Conservation (phyloP, 352 stramenopile species). For the Phytophthora chlamydospora region DNA sequence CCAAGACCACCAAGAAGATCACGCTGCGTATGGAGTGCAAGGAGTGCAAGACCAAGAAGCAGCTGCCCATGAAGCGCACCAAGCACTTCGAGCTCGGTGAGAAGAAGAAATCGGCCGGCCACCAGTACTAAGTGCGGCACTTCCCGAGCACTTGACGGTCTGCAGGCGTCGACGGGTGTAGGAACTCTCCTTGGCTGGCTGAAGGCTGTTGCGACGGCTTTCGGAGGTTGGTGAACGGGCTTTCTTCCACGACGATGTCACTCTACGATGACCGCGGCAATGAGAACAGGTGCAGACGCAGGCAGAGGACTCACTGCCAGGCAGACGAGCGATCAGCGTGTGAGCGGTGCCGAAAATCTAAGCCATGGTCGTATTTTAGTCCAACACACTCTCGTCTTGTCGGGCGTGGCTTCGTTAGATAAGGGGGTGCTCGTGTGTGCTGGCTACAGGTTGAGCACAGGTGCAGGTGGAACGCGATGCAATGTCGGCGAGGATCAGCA, state of each 20-base stretch:
- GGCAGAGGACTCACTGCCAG: too few relatives aligned
- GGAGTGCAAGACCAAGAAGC: conserved; percentile 99
- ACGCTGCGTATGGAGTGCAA: conserved; percentile 99
- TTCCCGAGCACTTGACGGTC: conserved; percentile 12
- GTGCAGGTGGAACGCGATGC: too few relatives aligned
- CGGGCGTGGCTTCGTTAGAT: conserved; percentile 2
- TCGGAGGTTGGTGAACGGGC: conserved; percentile 14
- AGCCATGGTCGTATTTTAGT: conserved; percentile 67
- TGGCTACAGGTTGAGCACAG: neutral
- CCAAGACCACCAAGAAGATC: conserved; percentile 98
- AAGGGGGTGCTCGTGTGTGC: neutral
- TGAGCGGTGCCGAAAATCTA: conserved; percentile 47
- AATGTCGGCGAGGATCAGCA: too few relatives aligned
- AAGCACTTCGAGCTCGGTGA: conserved; percentile 99
- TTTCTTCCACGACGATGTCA: conserved; percentile 32
- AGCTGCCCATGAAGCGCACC: conserved; percentile 98
- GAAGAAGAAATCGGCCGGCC: conserved; percentile 98
- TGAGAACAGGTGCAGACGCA: conserved; percentile 18
- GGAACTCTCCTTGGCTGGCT: conserved; percentile 20
- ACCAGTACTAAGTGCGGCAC: conserved; percentile 93
- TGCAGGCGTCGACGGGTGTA: conserved; percentile 11
- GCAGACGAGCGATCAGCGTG: neutral
- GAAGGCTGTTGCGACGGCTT: neutral
- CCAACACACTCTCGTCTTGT: conserved; percentile 12
- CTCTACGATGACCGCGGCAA: conserved; percentile 27